Conservation (phyloP, 1,284 basidiomycete species). For the Afroboletus lepidellus region DNA sequence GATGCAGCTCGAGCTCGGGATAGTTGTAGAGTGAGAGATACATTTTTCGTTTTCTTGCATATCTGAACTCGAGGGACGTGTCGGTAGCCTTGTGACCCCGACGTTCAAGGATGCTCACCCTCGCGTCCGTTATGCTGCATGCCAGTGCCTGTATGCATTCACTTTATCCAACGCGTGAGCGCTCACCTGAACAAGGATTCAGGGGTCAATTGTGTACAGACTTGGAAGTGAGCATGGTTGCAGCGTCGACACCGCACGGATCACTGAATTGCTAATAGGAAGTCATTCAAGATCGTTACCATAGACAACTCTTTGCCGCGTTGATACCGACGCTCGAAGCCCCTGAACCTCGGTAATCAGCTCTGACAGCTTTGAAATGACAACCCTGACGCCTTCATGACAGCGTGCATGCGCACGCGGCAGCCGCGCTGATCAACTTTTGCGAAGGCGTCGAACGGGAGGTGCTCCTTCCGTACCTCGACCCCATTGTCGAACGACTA, state of each 20-base stretch:
- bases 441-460: slow-evolving; percentile 79
- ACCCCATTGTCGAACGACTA: slow-evolving; percentile 71
- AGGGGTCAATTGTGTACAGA: slow-evolving; percentile 84
- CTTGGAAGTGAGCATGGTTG: slow-evolving; percentile 54
- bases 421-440: slow-evolving; percentile 85
- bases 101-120: slow-evolving; percentile 78
- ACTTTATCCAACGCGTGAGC: not conserved
- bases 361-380: not conserved
- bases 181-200: slow-evolving; percentile 7
- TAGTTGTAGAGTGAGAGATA: slow-evolving; percentile 65
- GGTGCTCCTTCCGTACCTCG: slow-evolving; percentile 71
- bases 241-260: not conserved
- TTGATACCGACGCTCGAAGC: slow-evolving; percentile 75
- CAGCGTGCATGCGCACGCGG: slow-evolving; percentile 82
- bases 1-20: slow-evolving; percentile 74
- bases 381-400: slow-evolving; percentile 1
- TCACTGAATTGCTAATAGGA: slow-evolving; percentile 43
- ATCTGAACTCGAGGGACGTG: not conserved
- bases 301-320: slow-evolving; percentile 64
- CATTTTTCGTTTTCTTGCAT: slow-evolving; percentile 22
- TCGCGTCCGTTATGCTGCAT: slow-evolving; percentile 79
- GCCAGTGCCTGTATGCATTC: slow-evolving; percentile 72
- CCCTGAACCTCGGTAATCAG: slow-evolving; percentile 64
- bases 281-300: slow-evolving; percentile 70
- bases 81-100: slow-evolving; percentile 63